A percentile compares a stretch with the other conserved stretches of the same genome.
phyloP scores from a whole-genome alignment of 176 grass and related monocot species.

The Saccharum spontaneum region DNA sequence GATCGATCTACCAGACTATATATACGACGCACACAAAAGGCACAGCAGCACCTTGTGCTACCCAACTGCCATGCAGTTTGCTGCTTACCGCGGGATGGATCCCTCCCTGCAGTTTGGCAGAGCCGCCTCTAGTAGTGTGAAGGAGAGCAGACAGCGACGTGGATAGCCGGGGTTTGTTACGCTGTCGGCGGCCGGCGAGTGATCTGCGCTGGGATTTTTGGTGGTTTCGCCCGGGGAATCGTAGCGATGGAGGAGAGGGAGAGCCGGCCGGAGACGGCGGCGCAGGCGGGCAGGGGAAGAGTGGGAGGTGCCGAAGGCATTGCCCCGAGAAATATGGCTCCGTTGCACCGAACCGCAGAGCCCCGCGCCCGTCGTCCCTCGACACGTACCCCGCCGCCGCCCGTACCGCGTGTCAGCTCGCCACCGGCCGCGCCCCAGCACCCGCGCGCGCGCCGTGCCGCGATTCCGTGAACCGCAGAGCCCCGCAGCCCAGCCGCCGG shows the following conservation, averaged over 20 bases:
- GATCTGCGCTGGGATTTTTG: conserved; percentile 35
- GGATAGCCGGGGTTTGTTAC: conserved; percentile 29
- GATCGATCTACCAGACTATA: conserved; percentile 15
- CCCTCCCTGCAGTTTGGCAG: neutral
- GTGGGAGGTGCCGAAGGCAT: conserved; percentile 67
- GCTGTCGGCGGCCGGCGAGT: conserved; percentile 31
- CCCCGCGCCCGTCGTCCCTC: conserved; percentile 6
- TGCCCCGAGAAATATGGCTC: conserved; percentile 64
- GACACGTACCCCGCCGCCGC: conserved; percentile 47
- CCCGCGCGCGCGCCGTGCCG: too few species aligned
- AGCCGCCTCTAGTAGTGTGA: conserved; percentile 16
- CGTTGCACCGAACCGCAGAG: conserved; percentile 49
- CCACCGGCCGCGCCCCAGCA: conserved; percentile 28
- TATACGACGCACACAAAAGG: neutral
- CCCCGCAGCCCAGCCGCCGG: neutral
- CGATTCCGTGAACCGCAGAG: too few species aligned
- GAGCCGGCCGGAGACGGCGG: conserved; percentile 25
- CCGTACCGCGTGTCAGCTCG: conserved; percentile 36
- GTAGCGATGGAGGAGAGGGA: neutral
- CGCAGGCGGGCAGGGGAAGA: neutral
- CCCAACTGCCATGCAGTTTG: conserved; percentile 7
- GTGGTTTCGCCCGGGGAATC: conserved; percentile 5
- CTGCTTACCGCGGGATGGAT: neutral
- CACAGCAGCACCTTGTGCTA: neutral
- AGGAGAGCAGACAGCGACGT: conserved; percentile 20